Evolutionary conservation across 2,329 filamentous ascomycete species (phyloP).

Genomic region (Coniochaeta ligniaria): DNA sequence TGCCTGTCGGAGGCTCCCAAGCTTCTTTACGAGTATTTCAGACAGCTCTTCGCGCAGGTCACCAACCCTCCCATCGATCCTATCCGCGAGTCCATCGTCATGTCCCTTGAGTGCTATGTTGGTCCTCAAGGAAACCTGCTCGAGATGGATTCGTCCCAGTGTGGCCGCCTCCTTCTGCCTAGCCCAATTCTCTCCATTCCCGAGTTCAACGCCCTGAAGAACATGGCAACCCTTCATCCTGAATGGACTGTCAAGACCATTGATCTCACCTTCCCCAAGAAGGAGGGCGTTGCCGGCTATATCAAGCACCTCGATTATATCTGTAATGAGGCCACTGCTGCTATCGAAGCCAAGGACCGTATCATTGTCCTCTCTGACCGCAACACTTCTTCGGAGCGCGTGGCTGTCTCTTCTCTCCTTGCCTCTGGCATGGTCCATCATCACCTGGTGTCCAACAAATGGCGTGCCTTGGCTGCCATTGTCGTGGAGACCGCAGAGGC

Average conservation of each 20-base stretch:
- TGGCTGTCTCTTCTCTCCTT: constrained; percentile 78
- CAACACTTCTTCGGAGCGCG: constrained; percentile 72
- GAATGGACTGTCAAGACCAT: constrained; percentile 86
- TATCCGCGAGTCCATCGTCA: constrained; percentile 94
- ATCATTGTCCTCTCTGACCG: constrained; percentile 87
- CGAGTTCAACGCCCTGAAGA: constrained; percentile 82
- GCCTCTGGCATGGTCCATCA: constrained; percentile 94
- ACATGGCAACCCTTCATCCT: constrained; percentile 63
- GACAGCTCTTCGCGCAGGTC: constrained; percentile 94
- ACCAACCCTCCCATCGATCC: constrained; percentile 97
- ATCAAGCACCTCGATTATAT: constrained; percentile 82
- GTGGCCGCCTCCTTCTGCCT: constrained; percentile 74
- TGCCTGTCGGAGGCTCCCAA: constrained; percentile 86
- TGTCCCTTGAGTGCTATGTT: constrained; percentile 95
- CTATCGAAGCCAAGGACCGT: constrained; percentile 75
- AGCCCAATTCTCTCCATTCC: constrained; percentile 85
- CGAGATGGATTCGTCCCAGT: constrained; percentile 88
- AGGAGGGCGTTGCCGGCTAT: constrained; percentile 75
- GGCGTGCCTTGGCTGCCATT: constrained; percentile 81
- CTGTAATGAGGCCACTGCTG: constrained; percentile 75
- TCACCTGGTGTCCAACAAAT: constrained; percentile 91
- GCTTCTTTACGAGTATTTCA: constrained; percentile 92
- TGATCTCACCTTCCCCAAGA: constrained; percentile 89
- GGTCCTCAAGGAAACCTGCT: constrained; percentile 92
- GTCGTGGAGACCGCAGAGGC: constrained; percentile 91